phyloP scores from a whole-genome alignment of 2,329 filamentous ascomycete genomes.

The Byssothecium circinans region DNA sequence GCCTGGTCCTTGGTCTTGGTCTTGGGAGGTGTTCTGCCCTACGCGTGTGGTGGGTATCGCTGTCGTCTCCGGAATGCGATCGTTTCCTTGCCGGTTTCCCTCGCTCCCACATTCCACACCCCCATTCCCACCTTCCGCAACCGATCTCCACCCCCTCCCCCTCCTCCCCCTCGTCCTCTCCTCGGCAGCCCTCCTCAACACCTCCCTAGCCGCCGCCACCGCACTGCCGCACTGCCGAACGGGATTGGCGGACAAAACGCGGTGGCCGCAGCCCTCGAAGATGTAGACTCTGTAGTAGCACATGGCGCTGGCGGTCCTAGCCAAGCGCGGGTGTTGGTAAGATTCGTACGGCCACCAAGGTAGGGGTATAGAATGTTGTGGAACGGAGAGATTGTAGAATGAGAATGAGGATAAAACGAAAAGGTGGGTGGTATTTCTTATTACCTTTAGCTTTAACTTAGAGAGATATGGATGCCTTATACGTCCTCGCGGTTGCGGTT shows the following conservation, averaged over 20 bases:
- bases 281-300: slow-evolving; percentile 49
- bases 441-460: not conserved
- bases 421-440: not conserved
- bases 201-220: not conserved
- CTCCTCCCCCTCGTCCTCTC: slow-evolving; percentile 3
- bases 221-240: slow-evolving; percentile 35
- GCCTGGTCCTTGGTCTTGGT: no score
- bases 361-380: not conserved
- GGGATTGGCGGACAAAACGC: slow-evolving; percentile 35
- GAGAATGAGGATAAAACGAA: not conserved
- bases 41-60: no score
- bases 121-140: not conserved
- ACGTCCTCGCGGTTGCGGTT: no score
- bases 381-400: not conserved
- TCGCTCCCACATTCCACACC: not conserved
- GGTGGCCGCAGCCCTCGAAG: slow-evolving; percentile 48
- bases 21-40: no score
- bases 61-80: no score
- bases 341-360: no score
- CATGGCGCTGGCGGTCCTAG: slow-evolving; percentile 33
- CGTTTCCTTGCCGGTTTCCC: not conserved
- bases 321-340: no score
- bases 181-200: slow-evolving; percentile 17
- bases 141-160: not conserved
- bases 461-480: not conserved